Conservation (phyloP, 192 early-diverging fungal genomes). For the Geosiphon pyriformis region DNA sequence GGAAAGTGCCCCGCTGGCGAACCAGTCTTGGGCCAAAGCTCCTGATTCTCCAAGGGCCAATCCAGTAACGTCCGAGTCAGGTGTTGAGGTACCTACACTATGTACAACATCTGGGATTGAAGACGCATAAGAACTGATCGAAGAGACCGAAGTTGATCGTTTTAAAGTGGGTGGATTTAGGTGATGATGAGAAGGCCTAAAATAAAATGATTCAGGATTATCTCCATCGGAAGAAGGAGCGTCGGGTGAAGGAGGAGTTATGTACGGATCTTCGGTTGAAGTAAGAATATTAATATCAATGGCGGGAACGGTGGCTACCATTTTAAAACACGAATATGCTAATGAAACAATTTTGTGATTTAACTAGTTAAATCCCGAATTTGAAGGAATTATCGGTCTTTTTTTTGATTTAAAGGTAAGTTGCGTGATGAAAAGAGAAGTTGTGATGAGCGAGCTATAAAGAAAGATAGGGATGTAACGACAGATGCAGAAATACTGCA, state of each 20-base stretch:
- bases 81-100: too few relatives aligned
- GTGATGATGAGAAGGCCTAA: constrained; percentile 28
- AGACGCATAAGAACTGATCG: constrained; percentile 40
- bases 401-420: too few relatives aligned
- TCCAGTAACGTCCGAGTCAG: neutral
- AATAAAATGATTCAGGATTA: neutral
- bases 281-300: neutral
- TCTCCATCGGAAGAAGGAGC: neutral
- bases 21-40: constrained; percentile 38
- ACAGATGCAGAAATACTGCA: too few relatives aligned
- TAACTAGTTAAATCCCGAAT: too few relatives aligned
- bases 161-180: constrained; percentile 32
- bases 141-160: constrained; percentile 33
- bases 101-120: constrained; percentile 20
- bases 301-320: neutral
- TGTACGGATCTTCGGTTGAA: neutral
- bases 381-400: too few relatives aligned
- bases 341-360: too few relatives aligned
- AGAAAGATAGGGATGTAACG: too few relatives aligned
- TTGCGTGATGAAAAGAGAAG: too few relatives aligned
- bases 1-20: constrained; percentile 29
- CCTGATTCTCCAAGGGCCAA: constrained; percentile 22
- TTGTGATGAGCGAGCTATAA: too few relatives aligned
- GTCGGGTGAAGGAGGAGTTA: neutral
- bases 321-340: too few relatives aligned